Percentiles rank a stretch among this genome's conserved stretches.
phyloP scores from a whole-genome alignment of 805 yeast genomes.

The Vanderwaltozyma polyspora region DNA sequence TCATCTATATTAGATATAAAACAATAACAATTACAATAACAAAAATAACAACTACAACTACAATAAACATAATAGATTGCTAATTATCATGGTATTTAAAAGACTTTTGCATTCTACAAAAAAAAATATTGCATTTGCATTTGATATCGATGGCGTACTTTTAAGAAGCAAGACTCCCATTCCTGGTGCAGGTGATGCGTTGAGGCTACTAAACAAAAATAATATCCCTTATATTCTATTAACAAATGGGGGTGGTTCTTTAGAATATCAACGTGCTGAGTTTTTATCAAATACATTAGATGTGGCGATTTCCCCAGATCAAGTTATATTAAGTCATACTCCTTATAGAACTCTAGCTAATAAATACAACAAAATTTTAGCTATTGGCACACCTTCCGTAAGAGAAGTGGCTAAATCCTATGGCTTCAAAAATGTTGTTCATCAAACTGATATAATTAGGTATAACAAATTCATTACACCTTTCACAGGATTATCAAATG shows the following conservation, averaged over 20 bases:
- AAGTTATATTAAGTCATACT: constrained; percentile 79
- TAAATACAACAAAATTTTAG: constrained; percentile 51
- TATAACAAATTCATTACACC: constrained; percentile 57
- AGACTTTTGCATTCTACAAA: constrained; percentile 5
- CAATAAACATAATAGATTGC: too few species aligned
- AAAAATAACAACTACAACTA: too few species aligned
- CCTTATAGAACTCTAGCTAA: constrained; percentile 57
- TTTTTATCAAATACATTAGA: constrained; percentile 38
- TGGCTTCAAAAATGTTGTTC: constrained; percentile 67
- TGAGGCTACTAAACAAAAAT: constrained; percentile 38
- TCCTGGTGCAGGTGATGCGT: constrained; percentile 51
- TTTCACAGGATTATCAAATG: constrained; percentile 59
- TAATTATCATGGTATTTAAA: constrained; percentile 12
- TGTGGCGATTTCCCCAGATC: constrained; percentile 39
- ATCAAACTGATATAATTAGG: constrained; percentile 59
- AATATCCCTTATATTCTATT: constrained; percentile 69
- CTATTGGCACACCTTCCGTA: constrained; percentile 67
- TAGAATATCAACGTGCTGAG: constrained; percentile 50
- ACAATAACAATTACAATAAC: too few species aligned
- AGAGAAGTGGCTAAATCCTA: constrained; percentile 61
- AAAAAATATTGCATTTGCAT: constrained; percentile 19
- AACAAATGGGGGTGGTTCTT: constrained; percentile 84
- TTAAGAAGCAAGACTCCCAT: constrained; percentile 62
- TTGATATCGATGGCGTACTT: constrained; percentile 75
- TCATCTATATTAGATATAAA: too few species aligned